Conservation (phyloP, 2,329 filamentous ascomycete genomes). For the Plenodomus tracheiphilus region DNA sequence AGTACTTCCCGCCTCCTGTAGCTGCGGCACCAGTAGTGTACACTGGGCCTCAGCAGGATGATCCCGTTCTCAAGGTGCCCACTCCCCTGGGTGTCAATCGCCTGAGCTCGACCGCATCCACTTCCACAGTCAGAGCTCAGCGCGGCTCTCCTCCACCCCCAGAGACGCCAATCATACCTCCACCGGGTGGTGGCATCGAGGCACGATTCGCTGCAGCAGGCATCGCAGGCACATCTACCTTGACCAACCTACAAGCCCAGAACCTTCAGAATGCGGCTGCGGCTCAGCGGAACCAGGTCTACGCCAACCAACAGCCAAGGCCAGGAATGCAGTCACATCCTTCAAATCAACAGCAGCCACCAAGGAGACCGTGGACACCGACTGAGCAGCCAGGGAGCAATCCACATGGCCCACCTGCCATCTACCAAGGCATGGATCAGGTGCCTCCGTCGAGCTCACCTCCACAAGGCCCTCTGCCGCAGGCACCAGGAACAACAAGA, state of each 20-base stretch:
- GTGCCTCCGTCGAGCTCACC: slow-evolving; percentile 54
- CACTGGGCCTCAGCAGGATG: slow-evolving; percentile 25
- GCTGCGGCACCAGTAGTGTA: slow-evolving; percentile 8
- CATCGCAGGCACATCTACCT: slow-evolving; percentile 81
- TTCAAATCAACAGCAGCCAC: slow-evolving; percentile 46
- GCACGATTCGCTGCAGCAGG: slow-evolving; percentile 88
- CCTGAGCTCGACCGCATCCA: slow-evolving; percentile 82
- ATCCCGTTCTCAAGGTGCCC: slow-evolving; percentile 53
- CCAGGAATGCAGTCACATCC: slow-evolving; percentile 54
- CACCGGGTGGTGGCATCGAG: slow-evolving; percentile 82
- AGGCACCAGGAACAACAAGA: slow-evolving; percentile 22
- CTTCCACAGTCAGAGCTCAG: slow-evolving; percentile 87
- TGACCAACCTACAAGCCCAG: slow-evolving; percentile 73
- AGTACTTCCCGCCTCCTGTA: slow-evolving; percentile 60
- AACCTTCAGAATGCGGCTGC: slow-evolving; percentile 83
- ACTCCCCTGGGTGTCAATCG: slow-evolving; percentile 61
- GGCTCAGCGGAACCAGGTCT: slow-evolving; percentile 78
- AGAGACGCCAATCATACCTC: slow-evolving; percentile 81
- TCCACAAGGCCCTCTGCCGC: slow-evolving; percentile 37
- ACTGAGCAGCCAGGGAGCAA: slow-evolving; percentile 86
- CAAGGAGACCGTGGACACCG: slow-evolving; percentile 83
- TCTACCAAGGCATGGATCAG: slow-evolving; percentile 84
- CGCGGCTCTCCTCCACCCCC: slow-evolving; percentile 93
- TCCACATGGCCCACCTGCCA: slow-evolving; percentile 84
- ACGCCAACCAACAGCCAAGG: slow-evolving; percentile 53